These are phyloP conservation scores for Juncus effusus DNA, from an alignment of 176 grass and related monocot genomes.

Conservation along the genomic window DNA sequence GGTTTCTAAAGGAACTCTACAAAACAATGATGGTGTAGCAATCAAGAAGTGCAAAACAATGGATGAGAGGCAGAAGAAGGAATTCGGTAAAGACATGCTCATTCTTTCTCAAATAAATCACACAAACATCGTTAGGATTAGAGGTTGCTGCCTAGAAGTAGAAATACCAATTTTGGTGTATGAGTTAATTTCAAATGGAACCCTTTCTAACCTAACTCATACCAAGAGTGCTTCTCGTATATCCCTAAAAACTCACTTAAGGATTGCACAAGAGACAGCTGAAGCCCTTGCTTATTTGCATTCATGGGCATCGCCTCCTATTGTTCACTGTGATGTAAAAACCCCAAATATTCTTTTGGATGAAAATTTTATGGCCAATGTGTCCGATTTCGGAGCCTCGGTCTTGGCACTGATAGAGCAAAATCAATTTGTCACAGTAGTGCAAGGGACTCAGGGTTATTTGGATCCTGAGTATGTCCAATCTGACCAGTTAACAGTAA, in stretches of 20 bases:
- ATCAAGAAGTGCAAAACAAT: conserved; percentile 46
- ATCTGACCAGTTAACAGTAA: conserved; percentile 36
- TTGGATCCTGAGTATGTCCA: conserved; percentile 53
- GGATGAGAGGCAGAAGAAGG: conserved; percentile 61
- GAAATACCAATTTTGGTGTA: conserved; percentile 59
- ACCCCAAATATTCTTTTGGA: conserved; percentile 52
- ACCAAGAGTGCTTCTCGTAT: neutral
- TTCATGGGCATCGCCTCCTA: conserved; percentile 42
- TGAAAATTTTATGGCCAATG: conserved; percentile 34
- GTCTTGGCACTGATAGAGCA: conserved; percentile 35
- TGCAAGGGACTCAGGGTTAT: conserved; percentile 55
- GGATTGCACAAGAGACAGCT: conserved; percentile 40
- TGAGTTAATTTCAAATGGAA: conserved; percentile 48
- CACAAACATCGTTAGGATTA: conserved; percentile 45
- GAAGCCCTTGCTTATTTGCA: conserved; percentile 68
- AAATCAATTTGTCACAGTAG: conserved; percentile 41
- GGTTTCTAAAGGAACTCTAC: conserved; percentile 56
- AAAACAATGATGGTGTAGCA: conserved; percentile 30
- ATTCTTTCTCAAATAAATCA: conserved; percentile 76
- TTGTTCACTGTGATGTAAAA: conserved; percentile 61
- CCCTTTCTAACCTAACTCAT: conserved; percentile 38
- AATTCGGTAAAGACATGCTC: conserved; percentile 74
- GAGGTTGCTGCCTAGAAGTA: conserved; percentile 52
- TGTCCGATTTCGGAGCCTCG: conserved; percentile 63
- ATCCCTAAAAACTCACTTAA: conserved; percentile 28